phyloP scores from a whole-genome alignment of 345 rosid species.

The Brassica rapa region DNA sequence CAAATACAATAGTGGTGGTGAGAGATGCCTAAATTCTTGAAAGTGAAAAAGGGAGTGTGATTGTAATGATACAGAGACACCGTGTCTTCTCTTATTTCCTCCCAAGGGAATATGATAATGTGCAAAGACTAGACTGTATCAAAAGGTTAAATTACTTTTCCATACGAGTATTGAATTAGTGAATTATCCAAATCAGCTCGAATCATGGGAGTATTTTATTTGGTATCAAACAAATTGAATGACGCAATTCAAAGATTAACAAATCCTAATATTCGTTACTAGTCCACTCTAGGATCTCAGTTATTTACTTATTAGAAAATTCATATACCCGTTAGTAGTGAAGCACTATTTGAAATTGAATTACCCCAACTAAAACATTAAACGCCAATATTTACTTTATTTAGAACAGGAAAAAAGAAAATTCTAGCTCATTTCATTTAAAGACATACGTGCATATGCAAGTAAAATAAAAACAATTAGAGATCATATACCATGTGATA shows the following conservation, averaged over 20 bases:
- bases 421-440: background rate
- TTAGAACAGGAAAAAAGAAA: background rate
- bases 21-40: conserved; percentile 17
- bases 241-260: background rate
- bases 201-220: background rate
- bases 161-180: background rate
- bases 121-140: background rate
- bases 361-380: background rate
- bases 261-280: background rate
- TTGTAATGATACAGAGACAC: conserved; percentile 48
- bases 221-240: background rate
- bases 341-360: background rate
- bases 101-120: conserved; percentile 2
- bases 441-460: background rate
- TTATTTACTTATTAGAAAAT: background rate
- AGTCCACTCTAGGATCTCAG: background rate
- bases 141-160: background rate
- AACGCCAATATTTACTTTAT: background rate
- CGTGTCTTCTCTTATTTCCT: conserved; percentile 17
- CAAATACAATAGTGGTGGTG: background rate
- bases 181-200: background rate
- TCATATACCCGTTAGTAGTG: background rate
- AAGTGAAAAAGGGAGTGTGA: conserved; percentile 14
- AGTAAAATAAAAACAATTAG: background rate
- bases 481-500: background rate